Percentiles rank a stretch among this genome's conserved stretches.
These are phyloP conservation scores for Diphasiastrum complanatum DNA, from an alignment of 83 land plant genomes.

Conservation along the genomic window DNA sequence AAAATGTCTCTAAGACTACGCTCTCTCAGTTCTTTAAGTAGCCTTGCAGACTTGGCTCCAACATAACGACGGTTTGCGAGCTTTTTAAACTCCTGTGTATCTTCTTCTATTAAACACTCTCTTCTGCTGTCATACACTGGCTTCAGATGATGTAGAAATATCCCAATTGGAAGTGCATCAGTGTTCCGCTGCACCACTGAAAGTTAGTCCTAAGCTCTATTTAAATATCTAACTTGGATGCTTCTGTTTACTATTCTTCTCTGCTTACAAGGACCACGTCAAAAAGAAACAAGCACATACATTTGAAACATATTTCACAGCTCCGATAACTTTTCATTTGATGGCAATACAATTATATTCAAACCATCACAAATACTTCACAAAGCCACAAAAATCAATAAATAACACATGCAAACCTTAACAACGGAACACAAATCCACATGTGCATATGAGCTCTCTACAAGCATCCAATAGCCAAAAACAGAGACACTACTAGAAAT, in stretches of 20 bases:
- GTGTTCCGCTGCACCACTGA: conserved; percentile 17
- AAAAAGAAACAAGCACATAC: too few species aligned
- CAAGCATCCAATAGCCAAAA: too few species aligned
- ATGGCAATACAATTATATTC: too few species aligned
- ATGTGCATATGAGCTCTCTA: too few species aligned
- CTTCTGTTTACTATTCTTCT: too few species aligned
- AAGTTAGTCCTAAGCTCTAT: neutral
- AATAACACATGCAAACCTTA: too few species aligned
- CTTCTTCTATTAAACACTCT: neutral
- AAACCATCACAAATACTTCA: too few species aligned
- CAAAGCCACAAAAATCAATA: too few species aligned
- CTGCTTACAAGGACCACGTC: too few species aligned
- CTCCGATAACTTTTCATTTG: too few species aligned
- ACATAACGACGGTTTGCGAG: conserved; percentile 21
- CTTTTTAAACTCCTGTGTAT: conserved; percentile 10
- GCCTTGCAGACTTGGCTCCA: conserved; percentile 8
- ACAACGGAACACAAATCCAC: too few species aligned
- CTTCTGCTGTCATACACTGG: conserved; percentile 12
- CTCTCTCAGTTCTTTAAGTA: conserved; percentile 8
- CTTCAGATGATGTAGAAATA: conserved; percentile 19
- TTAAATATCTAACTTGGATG: neutral
- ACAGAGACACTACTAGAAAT: neutral
- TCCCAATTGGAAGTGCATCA: conserved; percentile 22
- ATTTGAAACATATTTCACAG: too few species aligned
- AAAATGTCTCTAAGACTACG: conserved; percentile 15